A percentile compares a stretch with the other conserved stretches of the same genome.
These are phyloP conservation scores for Cryptosporidium xiaoi DNA, from an alignment of 169 alveolate species.

Conservation along the genomic window DNA sequence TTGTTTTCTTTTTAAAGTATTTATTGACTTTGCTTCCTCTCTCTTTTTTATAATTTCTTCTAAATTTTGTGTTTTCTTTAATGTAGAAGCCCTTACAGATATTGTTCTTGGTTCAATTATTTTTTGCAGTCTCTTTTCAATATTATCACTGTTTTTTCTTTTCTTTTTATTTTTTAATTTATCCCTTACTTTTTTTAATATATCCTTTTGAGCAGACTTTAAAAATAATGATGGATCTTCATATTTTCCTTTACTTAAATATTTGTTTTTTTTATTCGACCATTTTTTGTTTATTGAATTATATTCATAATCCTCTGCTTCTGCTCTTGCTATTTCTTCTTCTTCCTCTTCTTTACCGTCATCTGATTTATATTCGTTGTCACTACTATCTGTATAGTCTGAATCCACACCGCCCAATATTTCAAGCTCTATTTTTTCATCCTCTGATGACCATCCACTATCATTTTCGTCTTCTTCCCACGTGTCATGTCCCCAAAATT, in stretches of 20 bases:
- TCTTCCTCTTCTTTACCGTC: conserved; percentile 13
- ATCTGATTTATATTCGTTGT: conserved; percentile 3
- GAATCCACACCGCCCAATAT: conserved; percentile 37
- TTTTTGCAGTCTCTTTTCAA: neutral
- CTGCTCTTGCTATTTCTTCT: conserved; percentile 20
- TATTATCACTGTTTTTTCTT: neutral
- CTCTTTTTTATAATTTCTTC: conserved; percentile 42
- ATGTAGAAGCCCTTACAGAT: conserved; percentile 55
- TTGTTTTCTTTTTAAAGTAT: neutral
- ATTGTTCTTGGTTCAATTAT: conserved; percentile 34
- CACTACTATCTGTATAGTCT: conserved; percentile 1
- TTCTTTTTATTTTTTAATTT: conserved; percentile 5
- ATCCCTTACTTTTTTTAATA: conserved; percentile 30
- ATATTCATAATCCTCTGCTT: neutral
- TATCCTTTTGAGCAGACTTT: conserved; percentile 59
- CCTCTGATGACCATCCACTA: conserved; percentile 74
- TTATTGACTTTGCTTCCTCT: conserved; percentile 26
- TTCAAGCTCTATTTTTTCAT: conserved; percentile 72
- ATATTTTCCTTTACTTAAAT: conserved; percentile 25
- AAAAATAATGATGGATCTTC: conserved; percentile 69
- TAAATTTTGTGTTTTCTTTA: conserved; percentile 35
- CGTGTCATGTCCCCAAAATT: conserved; percentile 75
- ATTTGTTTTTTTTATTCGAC: neutral
- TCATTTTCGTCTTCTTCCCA: conserved; percentile 75
- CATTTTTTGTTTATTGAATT: neutral